A percentile compares a stretch with the other conserved stretches of the same genome.
phyloP scores from a whole-genome alignment of 345 rosid genomes.

The Turnera subulata region DNA sequence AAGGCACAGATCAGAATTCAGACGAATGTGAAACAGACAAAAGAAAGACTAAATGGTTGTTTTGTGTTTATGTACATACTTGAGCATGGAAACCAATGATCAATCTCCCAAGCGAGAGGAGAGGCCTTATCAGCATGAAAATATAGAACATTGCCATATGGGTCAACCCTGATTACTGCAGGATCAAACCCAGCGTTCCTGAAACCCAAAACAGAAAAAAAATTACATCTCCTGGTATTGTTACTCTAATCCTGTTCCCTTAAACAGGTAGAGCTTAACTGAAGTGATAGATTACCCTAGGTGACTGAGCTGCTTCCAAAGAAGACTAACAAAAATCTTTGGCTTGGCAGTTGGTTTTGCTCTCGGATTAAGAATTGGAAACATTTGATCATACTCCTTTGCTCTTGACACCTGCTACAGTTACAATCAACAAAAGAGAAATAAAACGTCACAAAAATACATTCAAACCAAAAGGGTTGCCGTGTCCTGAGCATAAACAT shows the following conservation, averaged over 20 bases:
- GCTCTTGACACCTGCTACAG: no score
- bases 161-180: conserved; percentile 72
- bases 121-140: conserved; percentile 92
- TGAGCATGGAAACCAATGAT: conserved; percentile 95
- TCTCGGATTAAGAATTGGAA: conserved; percentile 64
- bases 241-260: neutral
- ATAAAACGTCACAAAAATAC: no score
- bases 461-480: no score
- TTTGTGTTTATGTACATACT: no score
- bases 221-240: neutral
- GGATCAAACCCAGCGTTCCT: conserved; percentile 99
- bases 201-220: conserved; percentile 21
- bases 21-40: neutral
- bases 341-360: conserved; percentile 69
- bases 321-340: conserved; percentile 56
- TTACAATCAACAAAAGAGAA: no score
- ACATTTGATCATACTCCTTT: conserved; percentile 54
- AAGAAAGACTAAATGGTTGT: neutral
- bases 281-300: conserved; percentile 56
- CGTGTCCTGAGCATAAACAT: no score
- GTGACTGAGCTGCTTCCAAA: conserved; percentile 95
- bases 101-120: conserved; percentile 95
- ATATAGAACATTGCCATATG: conserved; percentile 83
- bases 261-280: neutral
- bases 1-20: no score